A percentile compares a stretch with the other conserved stretches of the same genome.
phyloP scores from a whole-genome alignment of 2,329 filamentous ascomycete genomes.

The Colletotrichum sp. region DNA sequence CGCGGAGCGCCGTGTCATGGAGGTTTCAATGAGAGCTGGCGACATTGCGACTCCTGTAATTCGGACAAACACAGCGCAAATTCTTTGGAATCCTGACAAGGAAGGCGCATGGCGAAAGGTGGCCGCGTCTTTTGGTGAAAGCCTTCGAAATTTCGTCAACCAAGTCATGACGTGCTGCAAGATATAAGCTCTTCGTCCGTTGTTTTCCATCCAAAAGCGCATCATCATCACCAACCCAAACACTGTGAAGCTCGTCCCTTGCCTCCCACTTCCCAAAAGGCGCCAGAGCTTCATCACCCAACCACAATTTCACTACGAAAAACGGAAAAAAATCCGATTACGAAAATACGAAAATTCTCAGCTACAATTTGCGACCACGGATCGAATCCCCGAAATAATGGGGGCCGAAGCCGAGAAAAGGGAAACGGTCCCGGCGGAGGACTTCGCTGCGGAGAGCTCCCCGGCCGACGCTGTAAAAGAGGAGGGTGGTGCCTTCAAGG shows the following conservation, averaged over 20 bases:
- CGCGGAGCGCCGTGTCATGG: not conserved
- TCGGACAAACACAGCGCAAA: not conserved
- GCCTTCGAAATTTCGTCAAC: not conserved
- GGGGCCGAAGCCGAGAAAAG: constrained; percentile 7
- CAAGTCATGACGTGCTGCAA: not conserved
- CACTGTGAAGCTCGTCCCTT: not conserved
- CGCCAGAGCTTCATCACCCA: not conserved
- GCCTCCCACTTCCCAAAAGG: not conserved
- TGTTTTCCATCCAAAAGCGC: not conserved
- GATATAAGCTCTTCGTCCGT: constrained; percentile 3
- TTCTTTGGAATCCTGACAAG: not conserved
- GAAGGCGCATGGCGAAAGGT: not conserved
- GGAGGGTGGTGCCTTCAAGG: constrained; percentile 21
- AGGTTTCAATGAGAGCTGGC: not conserved
- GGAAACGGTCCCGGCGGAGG: constrained; percentile 1
- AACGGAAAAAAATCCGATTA: not conserved
- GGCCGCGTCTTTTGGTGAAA: not conserved
- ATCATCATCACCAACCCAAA: not conserved
- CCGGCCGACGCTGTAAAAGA: constrained; percentile 8
- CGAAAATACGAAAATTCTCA: not conserved
- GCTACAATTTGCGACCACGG: not conserved
- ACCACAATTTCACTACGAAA: not conserved
- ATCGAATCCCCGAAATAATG: not conserved
- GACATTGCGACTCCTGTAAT: not conserved
- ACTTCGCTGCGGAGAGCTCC: not conserved